phyloP scores from a whole-genome alignment of 176 grass and related monocot genomes.

The Phoenix dactylifera region DNA sequence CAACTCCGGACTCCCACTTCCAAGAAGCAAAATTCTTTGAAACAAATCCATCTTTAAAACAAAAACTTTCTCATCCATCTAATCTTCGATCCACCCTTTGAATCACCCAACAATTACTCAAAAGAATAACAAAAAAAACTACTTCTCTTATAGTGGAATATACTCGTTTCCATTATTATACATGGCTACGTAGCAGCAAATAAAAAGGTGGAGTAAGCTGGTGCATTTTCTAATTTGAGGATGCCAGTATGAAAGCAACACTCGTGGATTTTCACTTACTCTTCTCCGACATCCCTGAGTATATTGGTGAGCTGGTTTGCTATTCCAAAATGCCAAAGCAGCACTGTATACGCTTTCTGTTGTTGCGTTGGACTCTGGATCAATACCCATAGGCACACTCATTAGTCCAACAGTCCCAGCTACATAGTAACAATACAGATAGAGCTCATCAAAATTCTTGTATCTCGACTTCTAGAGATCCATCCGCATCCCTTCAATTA shows the following conservation, averaged over 20 bases:
- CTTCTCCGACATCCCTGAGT: slow-evolving; percentile 82
- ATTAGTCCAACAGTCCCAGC: slow-evolving; percentile 83
- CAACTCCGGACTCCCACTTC: too few relatives aligned
- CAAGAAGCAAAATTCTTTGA: too few relatives aligned
- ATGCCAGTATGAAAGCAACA: too few relatives aligned
- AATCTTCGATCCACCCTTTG: too few relatives aligned
- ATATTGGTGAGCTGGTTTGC: slow-evolving; percentile 98
- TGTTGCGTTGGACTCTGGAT: slow-evolving; percentile 41
- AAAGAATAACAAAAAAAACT: too few relatives aligned
- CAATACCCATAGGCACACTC: slow-evolving; percentile 85
- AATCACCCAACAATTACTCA: too few relatives aligned
- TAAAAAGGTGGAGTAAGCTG: not conserved
- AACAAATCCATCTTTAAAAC: too few relatives aligned
- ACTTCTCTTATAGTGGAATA: too few relatives aligned
- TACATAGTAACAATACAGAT: slow-evolving; percentile 95
- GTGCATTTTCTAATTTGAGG: not conserved
- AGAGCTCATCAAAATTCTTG: slow-evolving; percentile 81
- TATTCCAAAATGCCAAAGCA: slow-evolving; percentile 58
- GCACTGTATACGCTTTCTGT: slow-evolving; percentile 60
- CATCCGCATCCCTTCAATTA: slow-evolving; percentile 93
- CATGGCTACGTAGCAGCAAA: slow-evolving; percentile 8
- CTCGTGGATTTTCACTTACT: slow-evolving; percentile 30
- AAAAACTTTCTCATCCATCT: too few relatives aligned
- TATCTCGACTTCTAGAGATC: slow-evolving; percentile 62
- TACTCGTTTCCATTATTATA: slow-evolving; percentile 16